Base-by-base conservation (phyloP, 192 early-diverging fungal genomes). In the Umbelopsis vinacea region DNA sequence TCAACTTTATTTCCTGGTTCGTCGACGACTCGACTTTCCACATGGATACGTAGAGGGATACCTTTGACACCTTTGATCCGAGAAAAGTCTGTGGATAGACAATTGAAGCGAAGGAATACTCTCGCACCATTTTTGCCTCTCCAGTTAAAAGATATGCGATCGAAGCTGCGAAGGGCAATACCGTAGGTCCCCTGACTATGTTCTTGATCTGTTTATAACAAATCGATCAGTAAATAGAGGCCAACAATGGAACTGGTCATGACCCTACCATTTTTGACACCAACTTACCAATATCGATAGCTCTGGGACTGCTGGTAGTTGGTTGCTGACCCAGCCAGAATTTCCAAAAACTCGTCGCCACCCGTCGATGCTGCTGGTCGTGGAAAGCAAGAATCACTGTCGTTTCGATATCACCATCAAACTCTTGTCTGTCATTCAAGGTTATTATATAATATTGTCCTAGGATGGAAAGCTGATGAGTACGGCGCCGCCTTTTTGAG, bases 61-160 rank as follows among this genome's bases (percentile, higher is more conserved):
- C 92, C 92, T 73, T 92, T 93, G 52, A 92, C 90, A 43, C 90
- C 92, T 79, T 93, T 93, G 74, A 93, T 89, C n/a, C 89, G 75
- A 50, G 89, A 91, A 76, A 93, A 93, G 68, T 93, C 92, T 0
- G 92, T 93, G 2, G 92, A 93, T 22, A 93, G 77, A 74, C 90
- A 92, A 74, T 90, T 91, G 72, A 92, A 93, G 47, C 86, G 83
- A 40, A 93, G 69, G 76, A 86, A 82, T 21, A 93, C 73, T 46
- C 88, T 89, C 55, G 89, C 89, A 6, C 87, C 86, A 24, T 80
- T 79, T 29, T 83, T 82, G 4, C 90, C 89, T 47, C 88, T 85
- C 92, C 92, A 93, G 47, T 86, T 83, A 78, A 93, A 89, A 14
- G 86, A 75, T 24, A 91, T 86, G 12, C 89, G 83, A 76, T 93